Percentiles rank a stretch among this genome's conserved stretches.
Conservation (phyloP, 1,284 basidiomycete species). For the Pisolithus thermaeus region DNA sequence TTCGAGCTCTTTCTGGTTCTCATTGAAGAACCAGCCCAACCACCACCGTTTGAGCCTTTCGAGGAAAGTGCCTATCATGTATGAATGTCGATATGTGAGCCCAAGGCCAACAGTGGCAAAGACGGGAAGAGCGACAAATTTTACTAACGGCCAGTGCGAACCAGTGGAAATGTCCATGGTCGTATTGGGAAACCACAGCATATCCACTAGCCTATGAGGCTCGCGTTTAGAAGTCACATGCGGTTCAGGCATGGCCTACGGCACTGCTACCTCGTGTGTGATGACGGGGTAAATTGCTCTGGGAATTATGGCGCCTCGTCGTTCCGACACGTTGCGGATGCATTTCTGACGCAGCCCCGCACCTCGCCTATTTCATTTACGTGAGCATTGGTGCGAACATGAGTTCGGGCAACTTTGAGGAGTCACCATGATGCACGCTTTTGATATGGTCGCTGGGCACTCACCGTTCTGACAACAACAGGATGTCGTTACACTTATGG, state of each 20-base stretch:
- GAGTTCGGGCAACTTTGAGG: background rate
- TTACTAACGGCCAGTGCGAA: constrained; percentile 23
- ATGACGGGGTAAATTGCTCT: constrained; percentile 1
- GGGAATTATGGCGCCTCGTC: constrained; percentile 7
- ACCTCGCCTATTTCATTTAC: constrained; percentile 20
- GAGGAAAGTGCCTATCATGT: constrained; percentile 7
- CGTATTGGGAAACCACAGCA: constrained; percentile 16
- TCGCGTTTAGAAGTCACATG: constrained; percentile 17
- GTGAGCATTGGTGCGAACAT: background rate
- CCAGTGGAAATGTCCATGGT: constrained; percentile 27
- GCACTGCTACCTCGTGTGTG: constrained; percentile 23
- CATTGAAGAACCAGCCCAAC: background rate
- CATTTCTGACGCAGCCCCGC: constrained; percentile 4
- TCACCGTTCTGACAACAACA: background rate
- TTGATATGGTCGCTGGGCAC: constrained; percentile 1
- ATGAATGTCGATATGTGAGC: constrained; percentile 1
- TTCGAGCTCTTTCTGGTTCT: constrained; percentile 18
- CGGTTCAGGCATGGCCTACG: constrained; percentile 11
- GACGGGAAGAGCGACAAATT: constrained; percentile 22
- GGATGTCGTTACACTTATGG: background rate
- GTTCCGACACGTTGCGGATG: constrained; percentile 17
- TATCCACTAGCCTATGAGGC: constrained; percentile 22
- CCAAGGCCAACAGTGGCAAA: constrained; percentile 20
- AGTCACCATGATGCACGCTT: constrained; percentile 9
- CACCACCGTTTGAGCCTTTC: background rate